Evolutionary conservation across 1,284 basidiomycete genomes (phyloP).

Genomic region (Pholiota adiposa): DNA sequence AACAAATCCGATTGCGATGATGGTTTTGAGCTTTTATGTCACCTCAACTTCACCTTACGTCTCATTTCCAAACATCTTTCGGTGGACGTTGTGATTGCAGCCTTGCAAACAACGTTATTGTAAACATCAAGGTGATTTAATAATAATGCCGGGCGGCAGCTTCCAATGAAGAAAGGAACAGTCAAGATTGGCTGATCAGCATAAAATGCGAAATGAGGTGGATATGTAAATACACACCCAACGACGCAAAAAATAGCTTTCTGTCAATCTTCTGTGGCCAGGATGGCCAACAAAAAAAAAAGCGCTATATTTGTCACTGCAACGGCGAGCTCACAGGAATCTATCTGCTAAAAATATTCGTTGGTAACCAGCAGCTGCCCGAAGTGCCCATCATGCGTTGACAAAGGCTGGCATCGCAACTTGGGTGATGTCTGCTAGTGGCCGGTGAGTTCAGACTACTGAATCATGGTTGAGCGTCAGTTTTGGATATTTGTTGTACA

Average conservation of each 20-base stretch:
- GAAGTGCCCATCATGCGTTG: slow-evolving; percentile 21
- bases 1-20: not conserved
- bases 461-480: slow-evolving; percentile 9
- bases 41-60: not conserved
- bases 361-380: slow-evolving; percentile 19
- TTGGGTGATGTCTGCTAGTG: not conserved
- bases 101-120: not conserved
- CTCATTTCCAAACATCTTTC: not conserved
- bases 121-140: not conserved
- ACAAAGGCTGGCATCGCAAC: slow-evolving; percentile 1
- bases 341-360: not conserved
- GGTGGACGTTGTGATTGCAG: not conserved
- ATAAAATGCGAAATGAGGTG: not conserved
- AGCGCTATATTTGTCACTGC: not conserved
- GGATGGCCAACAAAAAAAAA: not conserved
- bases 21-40: slow-evolving; percentile 5
- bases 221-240: not conserved
- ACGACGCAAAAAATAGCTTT: not conserved
- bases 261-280: not conserved
- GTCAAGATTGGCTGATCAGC: not conserved
- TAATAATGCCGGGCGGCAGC: not conserved
- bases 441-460: slow-evolving; percentile 4
- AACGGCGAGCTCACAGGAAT: not conserved
- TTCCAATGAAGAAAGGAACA: not conserved
- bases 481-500: not conserved